These are phyloP conservation scores for Penicillium desertorum DNA, from an alignment of 495 filamentous ascomycete species.

Conservation along the genomic window DNA sequence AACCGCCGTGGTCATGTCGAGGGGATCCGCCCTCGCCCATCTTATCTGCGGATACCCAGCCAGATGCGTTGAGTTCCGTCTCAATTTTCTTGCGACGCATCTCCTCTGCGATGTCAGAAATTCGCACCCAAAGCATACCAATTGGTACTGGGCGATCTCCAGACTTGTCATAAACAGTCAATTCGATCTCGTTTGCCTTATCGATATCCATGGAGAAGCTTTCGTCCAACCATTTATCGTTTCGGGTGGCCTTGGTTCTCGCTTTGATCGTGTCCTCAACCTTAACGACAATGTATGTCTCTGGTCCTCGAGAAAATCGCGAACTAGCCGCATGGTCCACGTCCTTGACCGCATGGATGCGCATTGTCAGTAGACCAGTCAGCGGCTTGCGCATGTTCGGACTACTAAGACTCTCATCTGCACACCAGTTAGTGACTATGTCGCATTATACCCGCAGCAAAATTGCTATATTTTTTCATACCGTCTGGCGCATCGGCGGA, in stretches of 20 bases:
- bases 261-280: conserved; percentile 91
- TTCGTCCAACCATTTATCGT: conserved; percentile 88
- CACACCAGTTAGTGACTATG: conserved; percentile 11
- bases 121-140: conserved; percentile 91
- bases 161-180: conserved; percentile 93
- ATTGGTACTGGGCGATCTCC: conserved; percentile 89
- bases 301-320: conserved; percentile 83
- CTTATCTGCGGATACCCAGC: conserved; percentile 95
- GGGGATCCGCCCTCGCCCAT: conserved; percentile 62
- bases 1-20: conserved; percentile 46
- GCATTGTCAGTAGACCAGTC: conserved; percentile 82
- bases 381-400: conserved; percentile 93
- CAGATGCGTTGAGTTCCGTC: conserved; percentile 81
- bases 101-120: conserved; percentile 96
- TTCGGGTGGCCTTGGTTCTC: conserved; percentile 81
- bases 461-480: conserved; percentile 39
- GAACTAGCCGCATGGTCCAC: conserved; percentile 90
- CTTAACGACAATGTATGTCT: conserved; percentile 94
- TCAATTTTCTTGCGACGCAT: conserved; percentile 97
- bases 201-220: conserved; percentile 88
- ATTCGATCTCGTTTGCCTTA: conserved; percentile 96
- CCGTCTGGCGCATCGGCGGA: conserved; percentile 78
- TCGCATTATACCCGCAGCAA: neutral
- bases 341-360: conserved; percentile 84
- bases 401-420: conserved; percentile 95